Evolutionary conservation across 2,329 filamentous ascomycete species (phyloP).

Genomic region (Fusarium staphyleae): DNA sequence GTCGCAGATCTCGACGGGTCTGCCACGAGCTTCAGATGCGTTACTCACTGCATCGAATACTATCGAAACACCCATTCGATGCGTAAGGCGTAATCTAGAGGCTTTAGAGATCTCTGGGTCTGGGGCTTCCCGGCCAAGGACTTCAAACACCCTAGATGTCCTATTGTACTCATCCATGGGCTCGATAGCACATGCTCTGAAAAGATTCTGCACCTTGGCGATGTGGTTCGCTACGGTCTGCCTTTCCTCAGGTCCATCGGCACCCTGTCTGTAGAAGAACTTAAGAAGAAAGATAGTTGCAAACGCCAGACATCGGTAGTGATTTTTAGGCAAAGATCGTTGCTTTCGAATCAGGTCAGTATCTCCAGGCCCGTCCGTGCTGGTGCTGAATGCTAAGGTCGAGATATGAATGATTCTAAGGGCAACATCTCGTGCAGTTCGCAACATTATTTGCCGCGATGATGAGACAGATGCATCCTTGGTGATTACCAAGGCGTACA

Average conservation of each 20-base stretch:
- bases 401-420: constrained; percentile 22
- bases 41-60: constrained; percentile 21
- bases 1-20: constrained; percentile 10
- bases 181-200: constrained; percentile 8
- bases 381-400: not conserved
- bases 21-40: constrained; percentile 19
- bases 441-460: constrained; percentile 17
- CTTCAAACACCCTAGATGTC: constrained; percentile 16
- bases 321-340: constrained; percentile 23
- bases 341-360: not conserved
- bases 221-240: constrained; percentile 26
- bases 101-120: not conserved
- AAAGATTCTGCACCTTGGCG: constrained; percentile 13
- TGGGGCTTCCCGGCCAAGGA: constrained; percentile 1
- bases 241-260: constrained; percentile 7
- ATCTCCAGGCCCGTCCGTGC: not conserved
- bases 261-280: constrained; percentile 17
- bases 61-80: constrained; percentile 27
- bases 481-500: constrained; percentile 22
- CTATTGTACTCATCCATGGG: constrained; percentile 24
- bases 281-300: constrained; percentile 31
- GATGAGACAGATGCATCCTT: constrained; percentile 10
- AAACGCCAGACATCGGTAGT: constrained; percentile 24
- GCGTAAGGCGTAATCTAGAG: constrained; percentile 7
- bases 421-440: constrained; percentile 13